phyloP scores from a whole-genome alignment of 495 filamentous ascomycete species.

The Aspergillus nidulans region DNA sequence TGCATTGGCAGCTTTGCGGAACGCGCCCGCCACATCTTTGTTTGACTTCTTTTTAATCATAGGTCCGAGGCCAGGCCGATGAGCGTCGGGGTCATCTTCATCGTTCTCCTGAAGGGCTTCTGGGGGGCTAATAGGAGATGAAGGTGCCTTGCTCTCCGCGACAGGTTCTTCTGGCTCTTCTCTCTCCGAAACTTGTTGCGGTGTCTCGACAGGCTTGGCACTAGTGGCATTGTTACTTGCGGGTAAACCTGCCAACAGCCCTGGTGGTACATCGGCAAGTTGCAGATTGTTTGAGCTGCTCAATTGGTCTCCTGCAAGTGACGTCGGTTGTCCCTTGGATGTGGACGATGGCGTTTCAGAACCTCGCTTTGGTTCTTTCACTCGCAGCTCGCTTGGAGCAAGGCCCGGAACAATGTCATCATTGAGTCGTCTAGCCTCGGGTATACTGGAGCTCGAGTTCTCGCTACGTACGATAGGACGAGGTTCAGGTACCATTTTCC shows the following conservation, averaged over 20 bases:
- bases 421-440: conserved; percentile 22
- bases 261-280: conserved; percentile 19
- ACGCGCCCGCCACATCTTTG: conserved; percentile 67
- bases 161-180: conserved; percentile 11
- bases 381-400: conserved; percentile 23
- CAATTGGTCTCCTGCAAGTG: conserved; percentile 17
- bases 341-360: conserved; percentile 16
- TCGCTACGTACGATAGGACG: conserved; percentile 18
- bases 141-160: not conserved
- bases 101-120: conserved; percentile 24
- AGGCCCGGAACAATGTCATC: conserved; percentile 32
- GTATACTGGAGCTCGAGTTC: conserved; percentile 15
- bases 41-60: conserved; percentile 81
- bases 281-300: conserved; percentile 8
- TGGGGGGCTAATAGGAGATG: conserved; percentile 15
- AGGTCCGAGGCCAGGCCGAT: conserved; percentile 77
- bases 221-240: conserved; percentile 12
- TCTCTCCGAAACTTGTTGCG: conserved; percentile 5
- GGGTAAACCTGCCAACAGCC: conserved; percentile 21
- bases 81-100: conserved; percentile 45
- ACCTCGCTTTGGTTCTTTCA: conserved; percentile 24
- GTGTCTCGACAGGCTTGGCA: conserved; percentile 20
- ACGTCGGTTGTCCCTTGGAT: conserved; percentile 7
- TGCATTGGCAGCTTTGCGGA: conserved; percentile 81
- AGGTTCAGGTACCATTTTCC: conserved; percentile 17